Evolutionary conservation across 2,329 filamentous ascomycete genomes (phyloP), one percentile per base, ranked within the genome.

Genomic region (Monilinia vaccinii-corymbosi): DNA sequence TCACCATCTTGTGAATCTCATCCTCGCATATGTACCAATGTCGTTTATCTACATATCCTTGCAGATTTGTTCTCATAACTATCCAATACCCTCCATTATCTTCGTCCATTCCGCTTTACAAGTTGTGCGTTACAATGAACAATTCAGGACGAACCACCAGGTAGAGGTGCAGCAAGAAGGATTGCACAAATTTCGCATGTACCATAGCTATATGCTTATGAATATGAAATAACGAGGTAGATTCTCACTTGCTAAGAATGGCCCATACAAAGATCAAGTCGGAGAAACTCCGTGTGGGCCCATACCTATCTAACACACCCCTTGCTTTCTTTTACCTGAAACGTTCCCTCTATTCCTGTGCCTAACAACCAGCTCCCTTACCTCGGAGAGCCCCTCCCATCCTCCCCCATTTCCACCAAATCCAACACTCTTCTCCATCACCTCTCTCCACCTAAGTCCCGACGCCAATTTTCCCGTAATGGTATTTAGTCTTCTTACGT

Each of bases 321-420:
- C 42, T 46, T 31, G 49, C 9, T 18, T 25, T 23, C 21, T 25
- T 16, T n/a, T 44, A 10, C 40, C 23, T 6, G 50, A 58, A 14
- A 34, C 1, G 18, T 55, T 10, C 23, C 60, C 47, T 3, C n/a
- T 23, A 32, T 38, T 36, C 46, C 65, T 68, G 56, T 66, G 64
- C 57, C 64, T 65, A 42, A 71, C 68, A 61, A 70, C 63, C 66
- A 71, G 62, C 58, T 71, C 69, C 36, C 66, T 66, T 18, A 71
- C 69, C 58, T 71, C 70, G 13, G 69, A 68, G n/a, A 71, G 62
- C 5, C 69, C 69, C 50, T 71, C 70, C 69, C 69, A 71, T 1
- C 70, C 69, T 56, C 68, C 63, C n/a, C 69, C 69, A 10, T 62
- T 63, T 1, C 69, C 70, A 9, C 70, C 68, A 64, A 71, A 71